Evolutionary conservation across 257 asterid genomes (phyloP).

Genomic region (Solanum peruvianum): DNA sequence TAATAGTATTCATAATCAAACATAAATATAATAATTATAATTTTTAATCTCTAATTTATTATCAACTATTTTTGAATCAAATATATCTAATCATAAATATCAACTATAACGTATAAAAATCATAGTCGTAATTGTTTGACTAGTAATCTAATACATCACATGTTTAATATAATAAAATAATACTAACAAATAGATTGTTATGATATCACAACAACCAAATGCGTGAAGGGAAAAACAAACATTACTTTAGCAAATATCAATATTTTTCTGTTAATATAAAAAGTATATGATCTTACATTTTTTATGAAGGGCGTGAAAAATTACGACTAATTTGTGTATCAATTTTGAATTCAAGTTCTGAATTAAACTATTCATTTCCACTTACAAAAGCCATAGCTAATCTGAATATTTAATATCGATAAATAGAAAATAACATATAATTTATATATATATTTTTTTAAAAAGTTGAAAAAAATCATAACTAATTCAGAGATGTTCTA

Average conservation of each 20-base stretch:
- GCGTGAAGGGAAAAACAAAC: background rate
- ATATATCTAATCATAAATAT: background rate
- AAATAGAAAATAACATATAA: too few relatives aligned
- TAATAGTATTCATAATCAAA: too few relatives aligned
- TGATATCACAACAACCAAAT: background rate
- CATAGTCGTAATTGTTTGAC: background rate
- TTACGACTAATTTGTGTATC: background rate
- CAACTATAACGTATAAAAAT: background rate
- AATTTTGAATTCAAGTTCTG: background rate
- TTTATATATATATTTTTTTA: too few relatives aligned
- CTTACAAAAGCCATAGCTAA: too few relatives aligned
- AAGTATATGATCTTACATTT: too few relatives aligned
- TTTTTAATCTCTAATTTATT: background rate
- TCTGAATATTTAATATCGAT: too few relatives aligned
- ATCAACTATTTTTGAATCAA: background rate
- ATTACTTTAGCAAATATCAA: background rate
- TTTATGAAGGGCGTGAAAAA: background rate
- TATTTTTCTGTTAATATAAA: background rate
- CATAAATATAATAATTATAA: too few relatives aligned
- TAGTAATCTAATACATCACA: background rate
- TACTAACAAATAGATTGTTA: background rate
- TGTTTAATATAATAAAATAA: background rate
- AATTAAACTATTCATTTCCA: background rate
- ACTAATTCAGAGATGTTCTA: accelerated
- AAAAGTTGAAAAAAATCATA: too few relatives aligned